Evolutionary conservation across 495 filamentous ascomycete genomes (phyloP), one percentile per base, ranked within the genome.

Genomic region (Cercophora samala): DNA sequence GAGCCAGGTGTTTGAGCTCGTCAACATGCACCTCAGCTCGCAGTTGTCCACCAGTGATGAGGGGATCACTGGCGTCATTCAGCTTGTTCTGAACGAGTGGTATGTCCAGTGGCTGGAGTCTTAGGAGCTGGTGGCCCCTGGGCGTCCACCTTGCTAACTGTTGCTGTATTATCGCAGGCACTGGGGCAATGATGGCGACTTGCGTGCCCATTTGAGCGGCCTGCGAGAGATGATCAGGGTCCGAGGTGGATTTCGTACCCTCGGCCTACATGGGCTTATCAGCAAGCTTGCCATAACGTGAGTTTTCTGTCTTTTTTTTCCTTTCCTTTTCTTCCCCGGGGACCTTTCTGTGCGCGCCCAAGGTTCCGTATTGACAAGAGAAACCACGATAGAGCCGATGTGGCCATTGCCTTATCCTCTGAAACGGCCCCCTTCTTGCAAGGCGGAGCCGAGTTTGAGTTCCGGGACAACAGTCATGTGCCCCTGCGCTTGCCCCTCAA

Each of bases 21-120:
- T 80, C 23, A 79, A 80, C 69, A 72, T 78, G 29, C 74, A 79
- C 26, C 68, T 80, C 17, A 68, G 67, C 21, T 76, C 75, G 19
- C 68, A 69, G 26, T 51, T 62, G n/a, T 67, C 73, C 5, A 66
- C 78, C 1, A 73, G 70, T 60, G 78, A 80, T 64, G 77, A 78
- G 56, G 73, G 69, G 21, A 75, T 80, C 46, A 66, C 76, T 2
- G 77, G 74, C 5, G 75, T 79, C 9, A 62, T 77, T 9, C 76
- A 80, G 69, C 69, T 80, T 55, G 73, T 77, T 51, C 64, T 78
- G 8, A 72, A 76, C 21, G 77, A 79, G 65, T 80, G 77, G 76
- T 77, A 73, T 54, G 68, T 59, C 1, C 23, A 17, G 11, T n/a
- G n/a, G n/a, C n/a, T n/a, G n/a, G n/a, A n/a, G n/a, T n/a, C n/a